phyloP scores from a whole-genome alignment of 2,329 filamentous ascomycete genomes.

The Trichoderma sp. region DNA sequence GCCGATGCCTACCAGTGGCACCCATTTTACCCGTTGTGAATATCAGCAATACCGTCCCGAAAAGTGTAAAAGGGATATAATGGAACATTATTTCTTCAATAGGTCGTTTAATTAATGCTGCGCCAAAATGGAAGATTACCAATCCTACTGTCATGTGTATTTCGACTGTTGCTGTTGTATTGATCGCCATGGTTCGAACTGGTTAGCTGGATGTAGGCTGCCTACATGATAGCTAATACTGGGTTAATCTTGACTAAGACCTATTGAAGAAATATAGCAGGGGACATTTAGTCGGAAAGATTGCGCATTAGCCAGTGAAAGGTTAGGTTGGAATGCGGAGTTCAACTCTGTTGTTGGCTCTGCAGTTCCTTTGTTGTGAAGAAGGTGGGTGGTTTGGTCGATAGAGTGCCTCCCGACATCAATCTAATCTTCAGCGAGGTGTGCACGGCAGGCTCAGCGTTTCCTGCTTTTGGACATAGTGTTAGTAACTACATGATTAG shows the following conservation, averaged over 20 bases:
- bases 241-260: too few species aligned
- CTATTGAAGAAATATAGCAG: background rate
- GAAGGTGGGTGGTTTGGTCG: background rate
- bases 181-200: background rate
- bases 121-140: background rate
- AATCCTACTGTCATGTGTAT: background rate
- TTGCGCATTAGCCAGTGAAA: too few species aligned
- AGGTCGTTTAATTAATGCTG: background rate
- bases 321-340: background rate
- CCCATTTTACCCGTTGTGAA: background rate
- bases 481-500: background rate
- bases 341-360: background rate
- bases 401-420: background rate
- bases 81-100: background rate
- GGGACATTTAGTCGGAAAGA: background rate
- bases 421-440: background rate
- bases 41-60: background rate
- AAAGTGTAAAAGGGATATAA: background rate
- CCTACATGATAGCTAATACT: background rate
- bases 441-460: background rate
- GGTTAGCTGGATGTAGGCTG: too few species aligned
- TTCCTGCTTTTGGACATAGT: background rate
- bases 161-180: background rate
- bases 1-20: background rate
- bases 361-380: background rate